Percentiles rank a stretch among this genome's conserved stretches.
Evolutionary conservation across 495 filamentous ascomycete genomes (phyloP).

Genomic region (Aspergillus heteromorphus): DNA sequence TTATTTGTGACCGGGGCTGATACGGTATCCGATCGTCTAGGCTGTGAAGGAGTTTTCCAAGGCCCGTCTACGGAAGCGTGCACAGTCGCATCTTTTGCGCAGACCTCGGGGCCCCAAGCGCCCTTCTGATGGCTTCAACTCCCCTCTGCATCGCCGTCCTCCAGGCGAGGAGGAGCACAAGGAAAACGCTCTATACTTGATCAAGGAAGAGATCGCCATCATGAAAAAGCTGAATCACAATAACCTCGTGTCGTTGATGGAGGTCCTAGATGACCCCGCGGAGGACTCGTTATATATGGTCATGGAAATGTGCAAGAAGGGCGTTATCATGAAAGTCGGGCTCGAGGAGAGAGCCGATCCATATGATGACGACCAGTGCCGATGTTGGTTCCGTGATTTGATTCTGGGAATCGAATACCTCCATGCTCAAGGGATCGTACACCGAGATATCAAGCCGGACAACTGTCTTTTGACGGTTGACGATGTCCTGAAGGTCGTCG

Average conservation of each 20-base stretch:
- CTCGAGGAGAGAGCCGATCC: conserved; percentile 78
- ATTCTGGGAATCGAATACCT: conserved; percentile 95
- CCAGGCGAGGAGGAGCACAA: conserved; percentile 50
- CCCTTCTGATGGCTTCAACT: conserved; percentile 57
- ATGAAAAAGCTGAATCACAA: conserved; percentile 97
- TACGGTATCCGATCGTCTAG: conserved; percentile 33
- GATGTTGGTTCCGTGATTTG: conserved; percentile 91
- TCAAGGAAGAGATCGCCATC: conserved; percentile 95
- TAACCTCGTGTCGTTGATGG: conserved; percentile 87
- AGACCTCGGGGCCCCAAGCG: conserved; percentile 52
- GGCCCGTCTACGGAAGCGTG: conserved; percentile 81
- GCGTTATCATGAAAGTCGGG: conserved; percentile 94
- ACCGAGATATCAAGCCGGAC: conserved; percentile 97
- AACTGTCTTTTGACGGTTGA: conserved; percentile 88
- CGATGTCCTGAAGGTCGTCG: conserved; percentile 91
- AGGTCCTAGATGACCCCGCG: conserved; percentile 91
- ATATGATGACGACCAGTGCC: conserved; percentile 76
- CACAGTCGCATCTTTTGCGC: conserved; percentile 85
- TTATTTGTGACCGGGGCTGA: background rate
- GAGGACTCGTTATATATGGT: conserved; percentile 98
- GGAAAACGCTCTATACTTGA: conserved; percentile 79
- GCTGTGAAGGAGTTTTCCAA: conserved; percentile 99
- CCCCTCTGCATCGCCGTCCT: conserved; percentile 51
- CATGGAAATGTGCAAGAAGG: conserved; percentile 97
- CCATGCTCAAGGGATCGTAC: conserved; percentile 90